These are phyloP conservation scores for Celoporthe dispersa DNA, from an alignment of 2,329 filamentous ascomycete species.

Conservation along the genomic window DNA sequence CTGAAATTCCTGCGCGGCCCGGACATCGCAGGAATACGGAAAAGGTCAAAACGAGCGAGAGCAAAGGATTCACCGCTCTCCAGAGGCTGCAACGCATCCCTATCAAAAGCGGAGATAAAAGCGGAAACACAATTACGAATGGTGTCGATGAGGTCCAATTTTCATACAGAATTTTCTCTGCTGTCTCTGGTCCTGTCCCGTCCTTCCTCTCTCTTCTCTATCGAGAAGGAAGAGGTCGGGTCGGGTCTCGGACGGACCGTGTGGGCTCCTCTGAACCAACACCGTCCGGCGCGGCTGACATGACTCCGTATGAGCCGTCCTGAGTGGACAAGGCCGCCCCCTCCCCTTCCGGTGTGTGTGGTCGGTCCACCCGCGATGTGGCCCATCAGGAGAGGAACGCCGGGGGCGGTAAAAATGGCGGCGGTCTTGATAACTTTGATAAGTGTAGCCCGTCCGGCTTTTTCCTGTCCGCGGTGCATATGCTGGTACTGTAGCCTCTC, in stretches of 20 bases:
- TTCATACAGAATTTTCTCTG: slow-evolving; percentile 3
- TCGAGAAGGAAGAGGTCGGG: background rate
- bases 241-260: background rate
- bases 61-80: slow-evolving; percentile 19
- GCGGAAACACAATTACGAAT: slow-evolving; percentile 14
- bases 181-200: too few relatives aligned
- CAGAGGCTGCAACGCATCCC: background rate
- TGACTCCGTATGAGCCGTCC: background rate
- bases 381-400: slow-evolving; percentile 6
- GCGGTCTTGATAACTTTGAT: slow-evolving; percentile 23
- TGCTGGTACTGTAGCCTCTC: background rate
- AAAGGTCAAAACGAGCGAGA: background rate
- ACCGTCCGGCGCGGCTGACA: slow-evolving; percentile 5
- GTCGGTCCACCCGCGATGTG: slow-evolving; percentile 1
- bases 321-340: slow-evolving; percentile 4
- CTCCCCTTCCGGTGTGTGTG: background rate
- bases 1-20: background rate
- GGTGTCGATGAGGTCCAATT: slow-evolving; percentile 16
- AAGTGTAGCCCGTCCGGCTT: background rate
- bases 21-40: background rate
- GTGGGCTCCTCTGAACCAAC: background rate
- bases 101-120: slow-evolving; percentile 21
- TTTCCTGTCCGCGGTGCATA: background rate
- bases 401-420: background rate
- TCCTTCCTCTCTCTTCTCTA: background rate